Evolutionary conservation across 176 grass and related monocot genomes (phyloP).

Genomic region (Triticum dicoccoides): DNA sequence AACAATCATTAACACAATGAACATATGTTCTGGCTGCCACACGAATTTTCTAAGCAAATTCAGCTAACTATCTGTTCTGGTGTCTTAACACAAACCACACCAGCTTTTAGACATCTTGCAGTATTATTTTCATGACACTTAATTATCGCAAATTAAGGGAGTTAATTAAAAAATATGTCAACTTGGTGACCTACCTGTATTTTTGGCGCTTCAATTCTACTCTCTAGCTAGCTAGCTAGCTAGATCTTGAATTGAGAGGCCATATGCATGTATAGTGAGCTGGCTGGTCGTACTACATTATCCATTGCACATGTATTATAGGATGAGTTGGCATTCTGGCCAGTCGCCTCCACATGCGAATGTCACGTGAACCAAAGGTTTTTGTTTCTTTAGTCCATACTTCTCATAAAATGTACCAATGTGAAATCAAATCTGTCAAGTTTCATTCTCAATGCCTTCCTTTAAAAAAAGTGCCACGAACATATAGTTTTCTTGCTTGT

Average conservation of each 20-base stretch:
- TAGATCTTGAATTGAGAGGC: constrained; percentile 1
- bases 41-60: not conserved
- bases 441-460: not conserved
- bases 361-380: not conserved
- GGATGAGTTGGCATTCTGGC: not conserved
- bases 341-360: not conserved
- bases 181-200: not conserved
- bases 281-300: constrained; percentile 2
- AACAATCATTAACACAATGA: constrained; percentile 11
- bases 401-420: not conserved
- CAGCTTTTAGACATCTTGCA: not conserved
- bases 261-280: not conserved
- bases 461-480: not conserved
- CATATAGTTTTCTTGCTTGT: not conserved
- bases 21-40: not conserved
- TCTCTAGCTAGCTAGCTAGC: not conserved
- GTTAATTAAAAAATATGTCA: not conserved
- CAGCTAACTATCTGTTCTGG: constrained; percentile 10
- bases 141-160: not conserved
- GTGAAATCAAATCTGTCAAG: not conserved
- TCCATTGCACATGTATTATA: constrained; percentile 13
- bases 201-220: not conserved
- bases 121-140: not conserved
- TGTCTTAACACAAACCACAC: constrained; percentile 24
- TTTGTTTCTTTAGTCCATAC: not conserved